phyloP scores from a whole-genome alignment of 2,329 filamentous ascomycete genomes.

The Pseudopithomyces maydicus region DNA sequence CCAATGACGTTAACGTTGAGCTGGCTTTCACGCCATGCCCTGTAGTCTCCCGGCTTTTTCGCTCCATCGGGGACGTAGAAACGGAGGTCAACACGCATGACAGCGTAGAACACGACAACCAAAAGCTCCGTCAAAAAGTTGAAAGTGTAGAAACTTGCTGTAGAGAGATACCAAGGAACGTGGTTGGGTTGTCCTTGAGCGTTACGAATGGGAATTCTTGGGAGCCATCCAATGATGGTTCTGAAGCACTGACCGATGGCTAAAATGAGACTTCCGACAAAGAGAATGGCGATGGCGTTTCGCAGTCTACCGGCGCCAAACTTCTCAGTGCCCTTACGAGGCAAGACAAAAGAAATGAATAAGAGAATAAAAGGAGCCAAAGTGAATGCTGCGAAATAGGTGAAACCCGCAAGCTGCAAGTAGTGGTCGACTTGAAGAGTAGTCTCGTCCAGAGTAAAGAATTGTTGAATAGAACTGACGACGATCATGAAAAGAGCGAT shows the following conservation, averaged over 20 bases:
- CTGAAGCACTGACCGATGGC: slow-evolving; percentile 75
- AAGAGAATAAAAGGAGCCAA: slow-evolving; percentile 69
- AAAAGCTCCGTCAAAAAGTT: slow-evolving; percentile 77
- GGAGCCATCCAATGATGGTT: slow-evolving; percentile 62
- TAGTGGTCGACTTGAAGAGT: slow-evolving; percentile 61
- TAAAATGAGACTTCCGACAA: slow-evolving; percentile 61
- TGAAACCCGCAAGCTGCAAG: slow-evolving; percentile 68
- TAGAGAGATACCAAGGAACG: slow-evolving; percentile 71
- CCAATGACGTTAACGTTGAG: slow-evolving; percentile 25
- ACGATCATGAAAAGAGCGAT: slow-evolving; percentile 70
- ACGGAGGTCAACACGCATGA: slow-evolving; percentile 72
- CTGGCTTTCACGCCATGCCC: slow-evolving; percentile 19
- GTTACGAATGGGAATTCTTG: slow-evolving; percentile 51
- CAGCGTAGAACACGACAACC: slow-evolving; percentile 69
- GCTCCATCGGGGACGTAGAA: slow-evolving; percentile 78
- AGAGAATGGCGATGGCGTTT: slow-evolving; percentile 69
- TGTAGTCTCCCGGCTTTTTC: slow-evolving; percentile 49
- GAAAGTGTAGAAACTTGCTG: slow-evolving; percentile 78
- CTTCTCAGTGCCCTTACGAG: slow-evolving; percentile 53
- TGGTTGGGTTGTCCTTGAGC: slow-evolving; percentile 46
- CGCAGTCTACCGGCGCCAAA: slow-evolving; percentile 72
- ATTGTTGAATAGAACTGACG: slow-evolving; percentile 64
- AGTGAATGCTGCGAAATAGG: slow-evolving; percentile 67
- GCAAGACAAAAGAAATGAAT: slow-evolving; percentile 52
- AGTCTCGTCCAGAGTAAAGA: slow-evolving; percentile 66